Evolutionary conservation across 1,139 yeast genomes (phyloP), one percentile per base, ranked within the genome.

Genomic region (Candida labiduridarum): DNA sequence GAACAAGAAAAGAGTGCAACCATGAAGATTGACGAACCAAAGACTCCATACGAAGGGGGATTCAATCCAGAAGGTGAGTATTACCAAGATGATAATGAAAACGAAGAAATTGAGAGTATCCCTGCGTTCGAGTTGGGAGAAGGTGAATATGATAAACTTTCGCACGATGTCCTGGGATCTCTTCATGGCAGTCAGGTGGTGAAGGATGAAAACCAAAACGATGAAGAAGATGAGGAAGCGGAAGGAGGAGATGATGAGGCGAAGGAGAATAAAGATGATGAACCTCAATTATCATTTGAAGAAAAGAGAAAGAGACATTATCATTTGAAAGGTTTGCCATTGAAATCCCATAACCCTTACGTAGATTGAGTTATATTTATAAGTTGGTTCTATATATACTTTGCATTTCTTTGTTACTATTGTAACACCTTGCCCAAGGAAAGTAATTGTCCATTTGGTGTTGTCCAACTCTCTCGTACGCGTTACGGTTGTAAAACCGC

Each of bases 21-120:
- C 41, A 87, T 87, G 92, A 82, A 83, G 66, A 91, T 94, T 47
- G 96, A 90, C 60, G 99, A 94, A 68, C 99, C 99, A 35, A 94
- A 94, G 74, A 94, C 99, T 1, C 99, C 99, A 2, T 94, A 88
- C 64, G 96, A 89, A 64, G 96, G 96, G 18, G 96, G 97, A 0
- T 88, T 89, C 42, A 88, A 89, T 59, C 96, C 95, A 2, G 80
- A 83, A 51, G 81, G 84, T 11, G 97, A 92, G 58, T 95, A 92
- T 64, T 91, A 91, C 64, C 79, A 83, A 56, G 80, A 80, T 2
- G 92, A 85, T 56, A 87, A 84, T 46, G 94, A 85, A 39, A 85
- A 79, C 10, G 87, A 81, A 27, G 60, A 53, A 5, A 49, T 49
- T 12, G 49, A 45, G 27, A 57, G 55, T 18, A 76, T 76, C 29